These are phyloP conservation scores for Punctularia strigosozonata DNA, from an alignment of 768 basidiomycete genomes.

Conservation along the genomic window DNA sequence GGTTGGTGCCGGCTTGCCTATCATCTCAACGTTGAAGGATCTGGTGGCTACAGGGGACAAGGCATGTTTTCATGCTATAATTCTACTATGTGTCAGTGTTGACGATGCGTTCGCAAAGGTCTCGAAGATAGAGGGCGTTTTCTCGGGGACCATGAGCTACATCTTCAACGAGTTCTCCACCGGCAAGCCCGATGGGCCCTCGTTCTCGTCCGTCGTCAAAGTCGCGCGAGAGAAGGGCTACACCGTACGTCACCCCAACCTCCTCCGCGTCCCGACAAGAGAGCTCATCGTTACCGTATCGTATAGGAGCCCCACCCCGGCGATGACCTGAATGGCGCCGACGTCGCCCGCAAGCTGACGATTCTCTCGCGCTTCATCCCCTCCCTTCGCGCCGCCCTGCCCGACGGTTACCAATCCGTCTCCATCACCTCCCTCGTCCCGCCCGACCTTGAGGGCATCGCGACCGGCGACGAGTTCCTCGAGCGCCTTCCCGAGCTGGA, in stretches of 20 bases:
- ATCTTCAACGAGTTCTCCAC: conserved; percentile 96
- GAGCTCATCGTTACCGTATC: background rate
- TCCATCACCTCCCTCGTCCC: conserved; percentile 83
- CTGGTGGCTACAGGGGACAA: conserved; percentile 88
- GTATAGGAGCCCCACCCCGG: conserved; percentile 93
- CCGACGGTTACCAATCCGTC: conserved; percentile 74
- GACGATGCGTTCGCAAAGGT: conserved; percentile 30
- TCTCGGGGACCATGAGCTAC: conserved; percentile 96
- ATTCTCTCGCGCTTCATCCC: conserved; percentile 82
- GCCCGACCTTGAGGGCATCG: conserved; percentile 47
- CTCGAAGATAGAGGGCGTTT: conserved; percentile 91
- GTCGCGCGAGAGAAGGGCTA: conserved; percentile 88
- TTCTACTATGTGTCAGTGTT: background rate
- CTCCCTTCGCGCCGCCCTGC: conserved; percentile 37
- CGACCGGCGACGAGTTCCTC: conserved; percentile 77
- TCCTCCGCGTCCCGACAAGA: background rate
- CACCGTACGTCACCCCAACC: conserved; percentile 43
- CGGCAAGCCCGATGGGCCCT: conserved; percentile 50
- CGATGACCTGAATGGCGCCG: conserved; percentile 93
- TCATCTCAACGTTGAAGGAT: conserved; percentile 87
- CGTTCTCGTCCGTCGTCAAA: conserved; percentile 84
- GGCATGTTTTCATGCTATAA: conserved; percentile 30
- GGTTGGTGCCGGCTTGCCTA: conserved; percentile 91
- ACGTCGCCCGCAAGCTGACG: conserved; percentile 94
- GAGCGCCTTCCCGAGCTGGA: conserved; percentile 74